These are phyloP conservation scores for Pythium grandisporangium DNA, from an alignment of 352 stramenopile species.

Conservation along the genomic window DNA sequence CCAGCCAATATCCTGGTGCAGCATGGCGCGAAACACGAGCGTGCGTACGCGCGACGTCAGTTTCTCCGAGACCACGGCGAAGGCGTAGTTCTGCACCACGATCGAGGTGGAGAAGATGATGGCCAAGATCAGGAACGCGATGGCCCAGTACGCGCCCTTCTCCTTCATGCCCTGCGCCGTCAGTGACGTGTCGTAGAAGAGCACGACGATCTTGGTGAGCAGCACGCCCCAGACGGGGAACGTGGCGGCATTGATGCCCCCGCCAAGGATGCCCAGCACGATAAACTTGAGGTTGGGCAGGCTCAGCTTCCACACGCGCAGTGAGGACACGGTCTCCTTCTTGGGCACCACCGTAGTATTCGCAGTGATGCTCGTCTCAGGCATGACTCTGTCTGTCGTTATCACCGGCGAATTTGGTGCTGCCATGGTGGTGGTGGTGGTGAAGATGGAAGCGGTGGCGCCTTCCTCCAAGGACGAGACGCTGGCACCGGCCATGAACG, in stretches of 20 bases:
- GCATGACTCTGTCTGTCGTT: too few species aligned
- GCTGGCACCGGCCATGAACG: not conserved
- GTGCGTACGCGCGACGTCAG: conserved; percentile 37
- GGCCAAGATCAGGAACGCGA: conserved; percentile 26
- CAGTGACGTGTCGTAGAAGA: conserved; percentile 40
- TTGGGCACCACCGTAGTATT: not conserved
- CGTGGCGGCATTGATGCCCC: conserved; percentile 26
- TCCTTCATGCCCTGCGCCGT: conserved; percentile 25
- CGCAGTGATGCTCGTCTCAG: not conserved
- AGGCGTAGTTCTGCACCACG: conserved; percentile 39
- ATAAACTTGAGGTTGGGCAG: conserved; percentile 35
- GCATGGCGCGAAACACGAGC: conserved; percentile 38
- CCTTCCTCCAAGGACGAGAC: not conserved
- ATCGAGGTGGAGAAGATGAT: conserved; percentile 28
- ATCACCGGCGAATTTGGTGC: not conserved
- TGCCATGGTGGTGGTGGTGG: not conserved
- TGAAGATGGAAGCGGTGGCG: not conserved
- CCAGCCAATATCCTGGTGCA: conserved; percentile 67
- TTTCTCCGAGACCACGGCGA: conserved; percentile 33
- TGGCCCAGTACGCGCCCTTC: conserved; percentile 20
- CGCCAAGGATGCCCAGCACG: conserved; percentile 22
- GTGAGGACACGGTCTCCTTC: not conserved
- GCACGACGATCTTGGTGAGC: conserved; percentile 36
- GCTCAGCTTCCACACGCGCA: conserved; percentile 41
- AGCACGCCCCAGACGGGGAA: conserved; percentile 44